Conservation (phyloP, 2,329 filamentous ascomycete genomes). For the Xylariaceae sp. region DNA sequence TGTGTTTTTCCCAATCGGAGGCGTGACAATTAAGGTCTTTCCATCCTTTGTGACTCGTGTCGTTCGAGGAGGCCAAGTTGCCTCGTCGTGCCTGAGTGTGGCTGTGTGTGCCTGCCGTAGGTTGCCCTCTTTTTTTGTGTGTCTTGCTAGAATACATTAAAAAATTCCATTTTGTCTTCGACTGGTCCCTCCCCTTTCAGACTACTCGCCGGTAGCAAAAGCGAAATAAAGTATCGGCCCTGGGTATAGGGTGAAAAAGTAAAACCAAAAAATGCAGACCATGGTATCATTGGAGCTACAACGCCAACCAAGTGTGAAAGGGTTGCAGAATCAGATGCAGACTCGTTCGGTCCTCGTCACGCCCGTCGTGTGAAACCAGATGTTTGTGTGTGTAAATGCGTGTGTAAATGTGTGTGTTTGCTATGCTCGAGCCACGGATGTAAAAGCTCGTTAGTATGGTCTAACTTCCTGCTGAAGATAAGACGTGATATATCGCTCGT, state of each 20-base stretch:
- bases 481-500: constrained; percentile 25
- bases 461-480: constrained; percentile 7
- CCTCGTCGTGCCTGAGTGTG: constrained; percentile 1
- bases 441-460: constrained; percentile 11
- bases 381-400: background rate
- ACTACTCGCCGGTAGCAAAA: constrained; percentile 22
- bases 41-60: constrained; percentile 5
- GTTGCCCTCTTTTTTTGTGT: constrained; percentile 27
- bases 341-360: constrained; percentile 15
- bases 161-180: constrained; percentile 15
- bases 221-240: constrained; percentile 24
- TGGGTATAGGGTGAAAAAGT: constrained; percentile 22
- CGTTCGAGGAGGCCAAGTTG: constrained; percentile 13
- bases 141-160: constrained; percentile 29
- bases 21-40: constrained; percentile 3
- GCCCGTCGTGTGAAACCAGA: constrained; percentile 14
- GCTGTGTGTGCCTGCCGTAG: constrained; percentile 4
- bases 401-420: background rate
- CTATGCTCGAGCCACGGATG: constrained; percentile 15
- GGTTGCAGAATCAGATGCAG: constrained; percentile 24
- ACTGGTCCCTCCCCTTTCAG: background rate
- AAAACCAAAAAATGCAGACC: constrained; percentile 30
- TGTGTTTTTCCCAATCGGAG: constrained; percentile 4
- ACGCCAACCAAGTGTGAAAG: constrained; percentile 29
- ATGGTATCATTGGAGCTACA: constrained; percentile 34